Percentiles rank a stretch among this genome's conserved stretches.
These are phyloP conservation scores for Sphaerosporella brunnea DNA, from an alignment of 495 filamentous ascomycete species.

Conservation along the genomic window DNA sequence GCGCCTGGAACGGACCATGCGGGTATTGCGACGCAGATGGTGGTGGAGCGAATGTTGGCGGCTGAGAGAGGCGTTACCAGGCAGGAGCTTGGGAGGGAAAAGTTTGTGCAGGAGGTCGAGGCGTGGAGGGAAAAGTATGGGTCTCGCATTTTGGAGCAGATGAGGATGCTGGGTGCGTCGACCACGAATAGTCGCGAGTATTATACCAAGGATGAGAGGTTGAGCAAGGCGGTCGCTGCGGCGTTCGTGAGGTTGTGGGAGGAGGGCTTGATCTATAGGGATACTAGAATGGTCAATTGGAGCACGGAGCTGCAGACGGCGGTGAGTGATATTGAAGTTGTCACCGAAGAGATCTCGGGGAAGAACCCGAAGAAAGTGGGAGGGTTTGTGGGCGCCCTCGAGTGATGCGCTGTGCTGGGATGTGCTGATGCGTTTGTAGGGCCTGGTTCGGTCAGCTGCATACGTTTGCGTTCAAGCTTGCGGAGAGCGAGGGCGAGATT, in stretches of 20 bases:
- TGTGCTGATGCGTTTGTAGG: conserved; percentile 32
- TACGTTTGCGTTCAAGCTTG: conserved; percentile 53
- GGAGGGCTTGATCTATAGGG: conserved; percentile 58
- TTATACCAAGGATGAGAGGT: conserved; percentile 54
- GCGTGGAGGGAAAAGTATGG: conserved; percentile 59
- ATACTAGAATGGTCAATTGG: conserved; percentile 65
- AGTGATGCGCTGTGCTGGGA: neutral
- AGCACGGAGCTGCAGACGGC: conserved; percentile 56
- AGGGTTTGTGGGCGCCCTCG: conserved; percentile 38
- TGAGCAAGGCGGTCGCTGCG: conserved; percentile 50
- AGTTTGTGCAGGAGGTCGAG: conserved; percentile 43
- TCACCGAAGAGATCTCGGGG: conserved; percentile 44
- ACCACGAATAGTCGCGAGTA: conserved; percentile 51
- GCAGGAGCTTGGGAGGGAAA: conserved; percentile 45
- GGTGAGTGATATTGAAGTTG: conserved; percentile 58
- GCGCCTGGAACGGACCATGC: conserved; percentile 63
- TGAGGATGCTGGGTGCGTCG: conserved; percentile 42
- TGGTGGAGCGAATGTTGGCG: conserved; percentile 63
- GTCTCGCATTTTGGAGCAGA: conserved; percentile 39
- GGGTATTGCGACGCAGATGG: conserved; percentile 57
- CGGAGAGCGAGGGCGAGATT: conserved; percentile 49
- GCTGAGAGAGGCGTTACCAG: conserved; percentile 46
- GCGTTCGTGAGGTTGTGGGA: conserved; percentile 57
- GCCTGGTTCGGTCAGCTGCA: conserved; percentile 37
- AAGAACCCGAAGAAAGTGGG: conserved; percentile 10